Evolutionary conservation across 345 rosid species (phyloP), one percentile per base, ranked within the genome.

Genomic region (Laguncularia racemosa): DNA sequence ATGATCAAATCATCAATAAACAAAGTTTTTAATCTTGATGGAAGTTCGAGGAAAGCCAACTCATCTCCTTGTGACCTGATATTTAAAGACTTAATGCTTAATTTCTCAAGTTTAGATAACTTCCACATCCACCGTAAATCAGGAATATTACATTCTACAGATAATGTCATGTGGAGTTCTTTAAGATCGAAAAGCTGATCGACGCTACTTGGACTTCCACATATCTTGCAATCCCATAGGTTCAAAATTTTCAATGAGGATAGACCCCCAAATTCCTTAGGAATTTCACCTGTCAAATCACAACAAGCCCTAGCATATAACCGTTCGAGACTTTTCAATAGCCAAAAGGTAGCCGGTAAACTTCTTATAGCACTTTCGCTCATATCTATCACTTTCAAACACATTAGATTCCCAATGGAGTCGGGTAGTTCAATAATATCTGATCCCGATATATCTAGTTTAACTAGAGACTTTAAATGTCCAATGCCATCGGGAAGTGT

Each of bases 311-410:
- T 14, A 5, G 14, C 62, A n/a, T 59, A 40, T 16, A 28, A 26
- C 44, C 47, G 45, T 48, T 59, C 46, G 3, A 59, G 54, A 40
- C 13, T 59, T 33, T 59, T n/a, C 0, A 59, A 16, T 23, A 14
- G 11, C 7, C 2, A 1, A 9, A 60, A 44, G 50, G 56, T 13
- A 15, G 13, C 10, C 1, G 28, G 47, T 3, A 33, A 48, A 2
- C n/a, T 28, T n/a, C 11, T 50, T 33, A 59, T 18, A 6, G 14
- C 12, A 23, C 23, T 59, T 16, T 6, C 2, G 16, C 38, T 53
- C 8, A 49, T 59, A 23, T 50, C 14, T 10, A 14, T 28, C 47
- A 19, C 47, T 50, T 40, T 59, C 15, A 61, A 15, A 1, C 53
- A n/a, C 52, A 52, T 21, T 2, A 61, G 17, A 38, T 51, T 43